Base-by-base conservation (phyloP, 352 stramenopile species). In the Phytophthora hibernalis region DNA sequence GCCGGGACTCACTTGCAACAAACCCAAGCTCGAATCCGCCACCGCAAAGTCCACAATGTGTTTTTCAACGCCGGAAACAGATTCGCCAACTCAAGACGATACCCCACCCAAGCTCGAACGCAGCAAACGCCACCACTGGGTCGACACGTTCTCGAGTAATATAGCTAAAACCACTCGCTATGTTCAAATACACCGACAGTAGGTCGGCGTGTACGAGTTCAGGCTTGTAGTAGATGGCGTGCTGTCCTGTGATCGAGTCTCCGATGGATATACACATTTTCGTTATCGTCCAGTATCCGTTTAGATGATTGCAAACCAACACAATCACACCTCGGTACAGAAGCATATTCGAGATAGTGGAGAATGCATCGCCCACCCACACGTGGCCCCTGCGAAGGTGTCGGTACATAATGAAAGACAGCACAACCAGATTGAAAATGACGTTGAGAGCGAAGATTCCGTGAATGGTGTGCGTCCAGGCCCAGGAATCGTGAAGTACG, bases 331-430 rank as follows among this genome's bases (percentile, higher is more conserved):
- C 76, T 11, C 73, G 76, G 21, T 68, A 54, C 0, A 80, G 5
- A 1, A 85, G 55, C 43, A 63, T 61, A 2, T 61, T 72, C 0
- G 76, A 82, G 15, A 82, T 65, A 0, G 59, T 65, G 11, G 66
- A 61, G 43, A 85, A 82, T 1, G 73, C 73, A 33, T 77, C 71
- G 10, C 76, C 73, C 15, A 85, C 61, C 76, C 76, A 83, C 20
- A 79, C n/a, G 22, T 73, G 65, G 18, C 70, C 63, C 1, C 47
- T 42, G 3, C 61, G 67, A 0, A 70, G 42, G 37, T 76, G 77
- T 13, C 61, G 74, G 28, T 66, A 74, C n/a, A 71, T 68, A 3
- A 79, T 50, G 21, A 85, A 56, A 1, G 68, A 30, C 3, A 85
- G 48, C 30, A 80, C 43, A 2, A 53, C 13, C 2, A 80, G 26